Evolutionary conservation across 768 basidiomycete genomes (phyloP).

Genomic region (Boletus vermiculosoides): DNA sequence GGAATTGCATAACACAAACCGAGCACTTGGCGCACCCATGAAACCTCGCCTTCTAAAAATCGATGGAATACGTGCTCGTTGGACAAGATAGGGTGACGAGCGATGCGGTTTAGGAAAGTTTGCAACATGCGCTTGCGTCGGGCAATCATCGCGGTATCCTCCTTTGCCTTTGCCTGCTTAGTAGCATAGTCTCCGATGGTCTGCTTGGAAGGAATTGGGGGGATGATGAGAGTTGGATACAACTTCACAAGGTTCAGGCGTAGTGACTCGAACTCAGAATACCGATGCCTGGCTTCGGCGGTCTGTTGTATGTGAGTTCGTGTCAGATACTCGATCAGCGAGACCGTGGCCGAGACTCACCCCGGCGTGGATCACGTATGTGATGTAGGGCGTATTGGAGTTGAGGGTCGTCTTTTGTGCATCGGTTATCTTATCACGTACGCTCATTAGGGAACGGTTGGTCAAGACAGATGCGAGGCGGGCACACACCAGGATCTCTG

Average conservation of each 20-base stretch:
- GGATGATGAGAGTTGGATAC: constrained; percentile 95
- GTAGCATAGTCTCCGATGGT: constrained; percentile 94
- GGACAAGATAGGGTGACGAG: constrained; percentile 90
- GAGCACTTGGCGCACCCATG: constrained; percentile 66
- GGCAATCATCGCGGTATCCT: constrained; percentile 89
- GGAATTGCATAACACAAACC: neutral
- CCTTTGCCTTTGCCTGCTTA: constrained; percentile 95
- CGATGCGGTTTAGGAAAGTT: constrained; percentile 89
- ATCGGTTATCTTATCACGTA: constrained; percentile 73
- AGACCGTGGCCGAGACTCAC: constrained; percentile 43
- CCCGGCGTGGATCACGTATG: constrained; percentile 88
- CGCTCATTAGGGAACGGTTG: constrained; percentile 8
- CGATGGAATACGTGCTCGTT: constrained; percentile 96
- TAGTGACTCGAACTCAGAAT: constrained; percentile 96
- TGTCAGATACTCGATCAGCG: constrained; percentile 5
- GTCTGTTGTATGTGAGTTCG: constrained; percentile 46
- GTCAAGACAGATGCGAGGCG: neutral
- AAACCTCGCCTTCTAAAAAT: constrained; percentile 93
- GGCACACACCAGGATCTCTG: constrained; percentile 68
- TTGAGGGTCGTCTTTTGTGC: constrained; percentile 93
- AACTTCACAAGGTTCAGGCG: constrained; percentile 79
- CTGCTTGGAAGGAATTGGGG: constrained; percentile 97
- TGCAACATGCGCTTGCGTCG: constrained; percentile 92
- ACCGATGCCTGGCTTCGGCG: constrained; percentile 81
- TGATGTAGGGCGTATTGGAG: constrained; percentile 88